Percentiles rank a stretch among this genome's conserved stretches.
Evolutionary conservation across 2,329 filamentous ascomycete species (phyloP).

Genomic region (Dactylonectria macrodidyma): DNA sequence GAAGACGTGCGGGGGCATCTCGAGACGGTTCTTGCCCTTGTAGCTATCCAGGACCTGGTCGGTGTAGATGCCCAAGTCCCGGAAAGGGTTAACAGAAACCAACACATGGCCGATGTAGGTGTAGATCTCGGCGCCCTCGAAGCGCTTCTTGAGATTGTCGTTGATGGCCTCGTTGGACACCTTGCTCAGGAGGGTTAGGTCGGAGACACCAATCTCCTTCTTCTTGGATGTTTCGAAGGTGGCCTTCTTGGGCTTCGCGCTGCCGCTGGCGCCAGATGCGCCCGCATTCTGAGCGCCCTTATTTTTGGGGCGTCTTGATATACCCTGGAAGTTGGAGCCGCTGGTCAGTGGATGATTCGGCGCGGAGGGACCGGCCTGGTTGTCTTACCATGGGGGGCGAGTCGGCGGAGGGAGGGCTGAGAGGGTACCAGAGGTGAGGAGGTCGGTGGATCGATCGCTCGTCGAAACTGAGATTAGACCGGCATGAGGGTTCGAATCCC

Average conservation of each 20-base stretch:
- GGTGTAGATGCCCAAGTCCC: conserved; percentile 98
- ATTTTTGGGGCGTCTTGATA: conserved; percentile 59
- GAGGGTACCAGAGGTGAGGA: conserved; percentile 34
- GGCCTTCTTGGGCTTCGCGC: conserved; percentile 89
- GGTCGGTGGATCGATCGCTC: conserved; percentile 34
- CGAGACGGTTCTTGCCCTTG: conserved; percentile 95
- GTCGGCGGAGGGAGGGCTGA: conserved; percentile 34
- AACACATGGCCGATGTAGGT: conserved; percentile 99
- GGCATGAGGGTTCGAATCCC: conserved; percentile 45
- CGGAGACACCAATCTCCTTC: conserved; percentile 98
- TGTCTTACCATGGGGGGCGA: conserved; percentile 53
- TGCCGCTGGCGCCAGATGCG: conserved; percentile 55
- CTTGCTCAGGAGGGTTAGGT: conserved; percentile 97
- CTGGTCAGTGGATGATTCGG: conserved; percentile 35
- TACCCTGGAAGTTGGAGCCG: conserved; percentile 49
- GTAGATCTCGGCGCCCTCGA: conserved; percentile 98
- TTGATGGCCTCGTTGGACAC: conserved; percentile 99
- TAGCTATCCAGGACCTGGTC: conserved; percentile 94
- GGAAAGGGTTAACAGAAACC: conserved; percentile 98
- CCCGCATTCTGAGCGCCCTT: conserved; percentile 57
- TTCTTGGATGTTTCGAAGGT: conserved; percentile 97
- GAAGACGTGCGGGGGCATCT: conserved; percentile 96
- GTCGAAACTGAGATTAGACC: conserved; percentile 37
- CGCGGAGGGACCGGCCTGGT: conserved; percentile 28
- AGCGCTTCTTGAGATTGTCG: conserved; percentile 98